Evolutionary conservation across 768 basidiomycete genomes (phyloP).

Genomic region (Leccinum incarnatum): DNA sequence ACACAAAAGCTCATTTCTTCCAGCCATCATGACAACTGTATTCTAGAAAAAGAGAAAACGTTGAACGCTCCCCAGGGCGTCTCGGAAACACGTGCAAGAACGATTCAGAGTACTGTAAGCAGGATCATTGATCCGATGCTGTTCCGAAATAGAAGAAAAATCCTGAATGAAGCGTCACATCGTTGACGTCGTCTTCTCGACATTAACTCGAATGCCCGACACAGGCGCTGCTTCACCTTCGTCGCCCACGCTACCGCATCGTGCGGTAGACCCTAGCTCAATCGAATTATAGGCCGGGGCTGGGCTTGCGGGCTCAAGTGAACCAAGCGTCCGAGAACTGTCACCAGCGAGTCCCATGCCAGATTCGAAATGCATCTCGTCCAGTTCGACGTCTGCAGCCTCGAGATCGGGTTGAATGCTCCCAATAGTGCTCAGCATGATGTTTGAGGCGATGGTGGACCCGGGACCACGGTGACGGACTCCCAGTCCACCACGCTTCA

Average conservation of each 20-base stretch:
- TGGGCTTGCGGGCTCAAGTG: constrained; percentile 38
- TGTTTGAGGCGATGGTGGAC: constrained; percentile 57
- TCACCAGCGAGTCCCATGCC: constrained; percentile 53
- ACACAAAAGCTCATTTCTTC: constrained; percentile 12
- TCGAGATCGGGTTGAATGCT: constrained; percentile 54
- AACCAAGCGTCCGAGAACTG: constrained; percentile 32
- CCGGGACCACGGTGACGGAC: constrained; percentile 49
- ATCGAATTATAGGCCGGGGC: constrained; percentile 49
- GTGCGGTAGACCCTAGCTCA: constrained; percentile 35
- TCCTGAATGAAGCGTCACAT: constrained; percentile 32
- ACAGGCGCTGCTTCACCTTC: constrained; percentile 20
- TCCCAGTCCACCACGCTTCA: constrained; percentile 37
- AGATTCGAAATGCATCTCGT: constrained; percentile 49
- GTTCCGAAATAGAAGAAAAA: constrained; percentile 22
- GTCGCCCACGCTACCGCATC: constrained; percentile 20
- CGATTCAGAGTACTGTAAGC: constrained; percentile 14
- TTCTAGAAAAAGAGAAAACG: constrained; percentile 21
- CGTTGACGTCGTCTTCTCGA: constrained; percentile 57
- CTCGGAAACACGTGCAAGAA: constrained; percentile 20
- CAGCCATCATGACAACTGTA: constrained; percentile 14
- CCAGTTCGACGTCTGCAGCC: constrained; percentile 54
- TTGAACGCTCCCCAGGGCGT: constrained; percentile 9
- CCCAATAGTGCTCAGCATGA: constrained; percentile 62
- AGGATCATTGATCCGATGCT: constrained; percentile 26
- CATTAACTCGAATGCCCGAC: constrained; percentile 55